Conservation (phyloP, 768 basidiomycete species). For the Collybia nuda region DNA sequence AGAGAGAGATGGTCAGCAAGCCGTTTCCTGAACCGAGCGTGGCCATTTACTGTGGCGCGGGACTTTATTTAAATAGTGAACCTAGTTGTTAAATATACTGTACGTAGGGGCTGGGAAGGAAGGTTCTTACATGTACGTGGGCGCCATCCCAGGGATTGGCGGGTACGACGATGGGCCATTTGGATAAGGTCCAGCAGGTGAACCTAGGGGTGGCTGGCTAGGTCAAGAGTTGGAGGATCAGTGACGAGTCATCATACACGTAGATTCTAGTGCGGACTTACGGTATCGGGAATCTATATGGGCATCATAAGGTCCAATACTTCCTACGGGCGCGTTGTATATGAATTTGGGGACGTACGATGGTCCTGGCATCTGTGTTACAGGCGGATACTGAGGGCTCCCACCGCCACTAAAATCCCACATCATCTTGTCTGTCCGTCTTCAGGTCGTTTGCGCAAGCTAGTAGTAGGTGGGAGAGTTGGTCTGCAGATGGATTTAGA, state of each 20-base stretch:
- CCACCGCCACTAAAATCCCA: too few relatives aligned
- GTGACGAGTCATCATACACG: neutral
- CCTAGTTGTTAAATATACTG: neutral
- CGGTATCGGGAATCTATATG: constrained; percentile 26
- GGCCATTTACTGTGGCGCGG: constrained; percentile 16
- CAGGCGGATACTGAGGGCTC: too few relatives aligned
- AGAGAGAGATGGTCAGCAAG: neutral
- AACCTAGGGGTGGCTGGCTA: neutral
- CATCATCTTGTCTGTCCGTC: too few relatives aligned
- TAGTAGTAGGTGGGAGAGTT: too few relatives aligned
- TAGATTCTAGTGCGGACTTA: constrained; percentile 14
- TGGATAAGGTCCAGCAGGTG: neutral
- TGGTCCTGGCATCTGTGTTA: too few relatives aligned
- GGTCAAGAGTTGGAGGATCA: neutral
- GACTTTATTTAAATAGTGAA: neutral
- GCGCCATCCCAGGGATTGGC: neutral
- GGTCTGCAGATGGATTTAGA: too few relatives aligned
- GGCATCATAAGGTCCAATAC: too few relatives aligned
- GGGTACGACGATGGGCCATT: neutral
- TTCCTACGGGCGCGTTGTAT: too few relatives aligned
- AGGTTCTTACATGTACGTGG: neutral
- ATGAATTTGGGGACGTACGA: too few relatives aligned
- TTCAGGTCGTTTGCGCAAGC: too few relatives aligned
- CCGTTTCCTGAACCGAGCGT: neutral
- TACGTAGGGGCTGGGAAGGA: neutral